Base-by-base conservation (phyloP, 2,329 filamentous ascomycete genomes). In the Colletotrichum ledebouriae region DNA sequence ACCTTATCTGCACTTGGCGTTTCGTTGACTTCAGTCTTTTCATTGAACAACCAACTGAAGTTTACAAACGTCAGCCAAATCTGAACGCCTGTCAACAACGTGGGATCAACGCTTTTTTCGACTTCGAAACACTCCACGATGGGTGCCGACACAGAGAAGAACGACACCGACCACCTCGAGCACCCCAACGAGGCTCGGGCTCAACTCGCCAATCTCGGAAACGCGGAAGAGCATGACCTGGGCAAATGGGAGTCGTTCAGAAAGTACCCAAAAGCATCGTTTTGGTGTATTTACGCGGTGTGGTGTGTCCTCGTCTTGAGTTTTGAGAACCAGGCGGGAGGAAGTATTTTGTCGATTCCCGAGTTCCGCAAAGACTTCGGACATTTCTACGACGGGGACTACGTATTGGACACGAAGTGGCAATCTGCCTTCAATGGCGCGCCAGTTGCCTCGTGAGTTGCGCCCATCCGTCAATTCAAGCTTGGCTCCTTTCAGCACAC, bases 331-430 rank as follows among this genome's bases (percentile, higher is more conserved):
- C 79, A 82, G 67, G 81, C 80, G 22, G 73, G 77, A 3, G 80
- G 80, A 6, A 80, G 74, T 59, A 77, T 82, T 25, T 75, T 83
- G 46, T 77, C 80, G 22, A 80, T 84, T n/a, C 82, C 82, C 2
- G 67, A 79, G 61, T 84, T 84, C 71, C 76, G 81, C 39, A 77
- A 83, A 66, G 81, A 84, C 70, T 84, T 84, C 72, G 82, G 81
- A 0, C 71, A 75, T 50, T 61, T 71, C 6, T 80, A 75, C 50
- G 74, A 77, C 1, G 78, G 75, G 1, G 73, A 73, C 62, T 83
- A 79, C 73, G 80, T 82, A 6, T 72, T 84, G 9, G 72, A 78
- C 13, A 77, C 80, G 3, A 76, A 78, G 15, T 84, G 82, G 82
- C 81, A 84, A 70, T 77, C 75, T 20, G 81, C 82, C 5, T 83